Evolutionary conservation across 805 yeast species (phyloP), one percentile per base, ranked within the genome.

Genomic region (Lachancea quebecensis): DNA sequence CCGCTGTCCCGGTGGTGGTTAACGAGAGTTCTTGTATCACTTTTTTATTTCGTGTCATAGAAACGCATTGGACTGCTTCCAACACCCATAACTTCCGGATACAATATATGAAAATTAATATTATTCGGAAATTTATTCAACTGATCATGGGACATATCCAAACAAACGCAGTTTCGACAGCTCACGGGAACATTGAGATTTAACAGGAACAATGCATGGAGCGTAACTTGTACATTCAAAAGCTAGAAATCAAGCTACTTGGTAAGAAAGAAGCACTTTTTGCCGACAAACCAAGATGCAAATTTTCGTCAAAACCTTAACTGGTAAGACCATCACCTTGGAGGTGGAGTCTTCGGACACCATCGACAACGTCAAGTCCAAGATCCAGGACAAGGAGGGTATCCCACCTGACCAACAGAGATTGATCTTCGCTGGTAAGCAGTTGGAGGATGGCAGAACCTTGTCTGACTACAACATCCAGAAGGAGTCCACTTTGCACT

Each of bases 311-410:
- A 93, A 91, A 79, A 91, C 99, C 78, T 82, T 93, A 72, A 90
- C 98, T 65, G 98, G 98, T 79, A 91, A 91, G 88, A 84, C 98
- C 70, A 91, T 93, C 78, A 90, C 97, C 69, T 81, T 90, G 58
- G 97, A 90, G 78, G 97, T 89, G 59, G 96, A 90, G 77, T 88
- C 97, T 54, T 87, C 96, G 50, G 97, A 90, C 79, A 88, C 96
- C 54, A 88, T 91, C 68, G 96, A 89, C 80, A 88, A 87, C 65
- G 96, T 90, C 75, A 90, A 88, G 79, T 77, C 95, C 64, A 89
- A 89, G 80, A 89, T 90, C 68, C 95, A 87, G 78, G 96, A 88
- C 77, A 88, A 86, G 76, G 96, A 89, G 72, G 96, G 96, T 66
- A 88, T 89, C 64, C 96, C 97, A 69, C 95, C 96, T 60, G 96